phyloP scores from a whole-genome alignment of 495 filamentous ascomycete species.

The Sordaria brevicollis region DNA sequence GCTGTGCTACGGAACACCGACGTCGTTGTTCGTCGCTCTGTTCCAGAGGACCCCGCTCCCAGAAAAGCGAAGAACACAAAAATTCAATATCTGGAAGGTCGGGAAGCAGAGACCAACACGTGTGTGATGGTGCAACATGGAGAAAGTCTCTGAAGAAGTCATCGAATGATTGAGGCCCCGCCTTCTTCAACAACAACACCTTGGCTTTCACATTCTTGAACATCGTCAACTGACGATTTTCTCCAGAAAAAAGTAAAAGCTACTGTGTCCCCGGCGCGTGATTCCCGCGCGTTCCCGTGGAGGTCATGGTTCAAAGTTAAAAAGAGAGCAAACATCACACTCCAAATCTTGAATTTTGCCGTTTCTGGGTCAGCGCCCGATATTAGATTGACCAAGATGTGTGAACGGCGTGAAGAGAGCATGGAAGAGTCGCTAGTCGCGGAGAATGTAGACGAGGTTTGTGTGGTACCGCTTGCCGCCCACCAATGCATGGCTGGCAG shows the following conservation, averaged over 20 bases:
- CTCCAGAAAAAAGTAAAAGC: neutral
- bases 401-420: neutral
- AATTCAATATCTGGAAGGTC: neutral
- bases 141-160: neutral
- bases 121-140: neutral
- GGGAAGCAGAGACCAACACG: neutral
- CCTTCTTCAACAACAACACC: neutral
- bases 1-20: neutral
- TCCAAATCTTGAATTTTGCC: neutral
- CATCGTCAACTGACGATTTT: neutral
- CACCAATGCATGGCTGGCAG: constrained; percentile 24
- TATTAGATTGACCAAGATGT: neutral
- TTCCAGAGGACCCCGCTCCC: neutral
- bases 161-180: neutral
- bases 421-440: constrained; percentile 2
- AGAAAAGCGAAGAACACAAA: neutral
- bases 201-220: neutral
- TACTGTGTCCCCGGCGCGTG: neutral
- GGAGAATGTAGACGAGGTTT: neutral
- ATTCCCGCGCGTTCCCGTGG: neutral
- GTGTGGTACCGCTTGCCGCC: constrained; percentile 26
- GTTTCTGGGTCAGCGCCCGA: neutral
- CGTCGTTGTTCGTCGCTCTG: neutral
- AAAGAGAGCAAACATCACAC: neutral
- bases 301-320: neutral